Conservation (phyloP, 495 filamentous ascomycete species). For the Filosporella fistucella region DNA sequence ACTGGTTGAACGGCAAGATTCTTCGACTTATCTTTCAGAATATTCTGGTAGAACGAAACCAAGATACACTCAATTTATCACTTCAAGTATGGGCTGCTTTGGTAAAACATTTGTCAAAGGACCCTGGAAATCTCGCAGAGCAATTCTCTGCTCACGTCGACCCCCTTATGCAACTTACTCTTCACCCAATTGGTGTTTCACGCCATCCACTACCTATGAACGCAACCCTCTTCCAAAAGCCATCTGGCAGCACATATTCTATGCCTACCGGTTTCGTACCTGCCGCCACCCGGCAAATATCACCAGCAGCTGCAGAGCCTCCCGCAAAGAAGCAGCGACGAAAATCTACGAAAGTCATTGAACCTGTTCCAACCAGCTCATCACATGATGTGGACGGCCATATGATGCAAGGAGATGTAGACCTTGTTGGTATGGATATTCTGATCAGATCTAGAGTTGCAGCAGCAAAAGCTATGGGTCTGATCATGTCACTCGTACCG, state of each 20-base stretch:
- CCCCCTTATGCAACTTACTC: conserved; percentile 69
- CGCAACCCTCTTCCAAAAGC: conserved; percentile 79
- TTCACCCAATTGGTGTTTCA: conserved; percentile 88
- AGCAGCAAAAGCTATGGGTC: conserved; percentile 78
- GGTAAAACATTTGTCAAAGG: conserved; percentile 56
- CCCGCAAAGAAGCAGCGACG: conserved; percentile 65
- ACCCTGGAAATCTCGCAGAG: conserved; percentile 50
- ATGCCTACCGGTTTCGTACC: conserved; percentile 36
- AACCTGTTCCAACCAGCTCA: conserved; percentile 50
- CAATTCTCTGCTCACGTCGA: conserved; percentile 70
- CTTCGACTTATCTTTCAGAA: conserved; percentile 91
- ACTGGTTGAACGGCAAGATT: conserved; percentile 88
- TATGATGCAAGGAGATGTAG: conserved; percentile 95
- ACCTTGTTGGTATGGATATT: conserved; percentile 83
- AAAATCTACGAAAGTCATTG: conserved; percentile 78
- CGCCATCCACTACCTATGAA: conserved; percentile 90
- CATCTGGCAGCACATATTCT: conserved; percentile 82
- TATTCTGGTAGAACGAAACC: conserved; percentile 85
- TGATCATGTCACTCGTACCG: conserved; percentile 62
- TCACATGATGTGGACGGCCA: conserved; percentile 94
- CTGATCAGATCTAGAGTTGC: conserved; percentile 85
- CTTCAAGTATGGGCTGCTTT: conserved; percentile 83
- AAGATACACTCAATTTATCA: conserved; percentile 67
- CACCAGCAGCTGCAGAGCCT: conserved; percentile 51
- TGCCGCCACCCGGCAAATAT: conserved; percentile 48